phyloP scores from a whole-genome alignment of 306 rosid species.

The Phaseolus lunatus region DNA sequence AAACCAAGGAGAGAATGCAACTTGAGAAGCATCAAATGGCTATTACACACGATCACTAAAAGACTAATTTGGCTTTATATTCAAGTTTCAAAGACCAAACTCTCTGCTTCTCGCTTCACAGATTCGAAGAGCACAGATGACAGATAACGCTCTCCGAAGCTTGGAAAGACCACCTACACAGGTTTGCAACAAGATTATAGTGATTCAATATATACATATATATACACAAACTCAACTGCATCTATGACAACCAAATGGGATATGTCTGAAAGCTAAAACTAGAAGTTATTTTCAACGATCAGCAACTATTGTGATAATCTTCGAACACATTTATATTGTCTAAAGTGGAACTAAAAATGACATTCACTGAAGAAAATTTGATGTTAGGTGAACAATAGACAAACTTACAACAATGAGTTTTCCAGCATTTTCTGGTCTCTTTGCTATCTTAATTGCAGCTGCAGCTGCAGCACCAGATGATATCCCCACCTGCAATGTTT shows the following conservation, averaged over 20 bases:
- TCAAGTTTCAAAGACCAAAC: conserved; percentile 29
- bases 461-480: conserved; percentile 98
- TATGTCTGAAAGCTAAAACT: background rate
- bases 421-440: conserved; percentile 87
- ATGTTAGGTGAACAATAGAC: conserved; percentile 6
- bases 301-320: background rate
- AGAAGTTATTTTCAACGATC: conserved; percentile 14
- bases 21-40: background rate
- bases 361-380: conserved; percentile 4
- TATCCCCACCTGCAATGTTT: conserved; percentile 80
- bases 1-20: conserved; percentile 21
- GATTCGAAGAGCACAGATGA: conserved; percentile 78
- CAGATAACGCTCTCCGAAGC: conserved; percentile 93
- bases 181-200: conserved; percentile 33
- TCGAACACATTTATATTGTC: conserved; percentile 12
- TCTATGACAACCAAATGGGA: background rate
- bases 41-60: background rate
- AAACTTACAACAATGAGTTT: conserved; percentile 93
- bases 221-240: background rate
- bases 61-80: background rate
- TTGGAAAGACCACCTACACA: conserved; percentile 74
- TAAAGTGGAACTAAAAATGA: background rate
- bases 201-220: conserved; percentile 2
- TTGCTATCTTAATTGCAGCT: conserved; percentile 83
- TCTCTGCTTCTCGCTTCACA: conserved; percentile 63